Evolutionary conservation across 192 early-diverging fungal genomes (phyloP), one percentile per base, ranked within the genome.

Genomic region (Radiomyces spectabilis): DNA sequence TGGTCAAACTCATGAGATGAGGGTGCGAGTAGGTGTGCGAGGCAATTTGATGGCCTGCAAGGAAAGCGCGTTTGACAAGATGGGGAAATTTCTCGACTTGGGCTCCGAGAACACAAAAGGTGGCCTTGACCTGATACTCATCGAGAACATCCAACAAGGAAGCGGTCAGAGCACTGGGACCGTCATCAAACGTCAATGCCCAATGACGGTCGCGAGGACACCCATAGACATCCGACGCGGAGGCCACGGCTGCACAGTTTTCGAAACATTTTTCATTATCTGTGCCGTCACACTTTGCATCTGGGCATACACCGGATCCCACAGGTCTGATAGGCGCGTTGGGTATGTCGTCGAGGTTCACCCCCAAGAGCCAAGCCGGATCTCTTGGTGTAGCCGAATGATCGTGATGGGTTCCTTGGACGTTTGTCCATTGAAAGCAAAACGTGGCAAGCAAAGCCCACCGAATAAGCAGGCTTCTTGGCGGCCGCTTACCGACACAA

Each of bases 81-180:
- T 78, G 72, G 0, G 73, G 68, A 29, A 74, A 55, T 18, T 68
- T 48, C 38, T 76, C 61, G 32, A 80, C 61, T 54, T 75, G 65
- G 27, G 61, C 37, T 7, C 86, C 86, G 40, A 79, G 71, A 12
- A 88, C 77, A 58, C 79, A 86, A 66, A 88, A 88, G 1, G 86
- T 85, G 1, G 74, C 85, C 60, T 84, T 86, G 35, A 85, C 53
- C 24, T 71, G 48, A 16, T 63, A 53, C 31, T 59, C 37, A 19
- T 77, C 66, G 4, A 88, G 63, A 2, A 61, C 45, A 54, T 80
- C 75, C 5, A 87, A 60, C 13, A 89, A 35, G 8, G 42, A 52
- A 22, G 52, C 53, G 2, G 85, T 86, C 52, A 61, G 70, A 10
- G 45, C 25, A 26, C 76, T 68, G 8, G 80, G 80, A 50, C 78